A percentile compares a stretch with the other conserved stretches of the same genome.
Conservation (phyloP, 2,329 filamentous ascomycete species). For the Fulvia fulva region DNA sequence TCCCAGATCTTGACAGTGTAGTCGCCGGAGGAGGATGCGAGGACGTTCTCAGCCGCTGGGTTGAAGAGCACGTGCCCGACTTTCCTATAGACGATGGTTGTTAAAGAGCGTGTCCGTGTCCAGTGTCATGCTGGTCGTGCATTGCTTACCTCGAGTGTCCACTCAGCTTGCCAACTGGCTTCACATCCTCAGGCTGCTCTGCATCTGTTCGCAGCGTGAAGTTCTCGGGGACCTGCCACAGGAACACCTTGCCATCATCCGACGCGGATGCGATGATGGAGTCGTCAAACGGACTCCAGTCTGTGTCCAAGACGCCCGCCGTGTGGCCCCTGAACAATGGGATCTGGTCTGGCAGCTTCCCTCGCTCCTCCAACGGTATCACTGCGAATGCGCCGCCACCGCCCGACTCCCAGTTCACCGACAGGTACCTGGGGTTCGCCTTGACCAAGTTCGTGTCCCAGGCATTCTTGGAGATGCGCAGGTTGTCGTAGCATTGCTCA, state of each 20-base stretch:
- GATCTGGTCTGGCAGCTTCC: conserved; percentile 86
- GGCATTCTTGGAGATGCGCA: conserved; percentile 95
- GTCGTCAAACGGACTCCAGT: conserved; percentile 98
- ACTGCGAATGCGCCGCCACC: conserved; percentile 96
- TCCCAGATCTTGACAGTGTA: conserved; percentile 97
- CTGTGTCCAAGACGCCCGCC: conserved; percentile 90
- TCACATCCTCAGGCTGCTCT: conserved; percentile 77
- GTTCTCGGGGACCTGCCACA: conserved; percentile 88
- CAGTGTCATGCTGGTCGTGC: not conserved
- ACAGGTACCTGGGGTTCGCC: conserved; percentile 92
- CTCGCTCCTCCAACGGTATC: conserved; percentile 82
- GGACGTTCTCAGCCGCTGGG: conserved; percentile 88
- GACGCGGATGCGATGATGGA: conserved; percentile 86
- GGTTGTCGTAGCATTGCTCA: conserved; percentile 98
- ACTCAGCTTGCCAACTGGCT: conserved; percentile 73
- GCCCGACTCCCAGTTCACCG: conserved; percentile 97
- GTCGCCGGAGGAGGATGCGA: conserved; percentile 92
- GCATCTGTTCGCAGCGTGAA: conserved; percentile 81
- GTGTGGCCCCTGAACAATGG: conserved; percentile 96
- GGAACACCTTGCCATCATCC: conserved; percentile 92
- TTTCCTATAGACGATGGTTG: conserved; percentile 59
- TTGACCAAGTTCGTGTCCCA: conserved; percentile 99
- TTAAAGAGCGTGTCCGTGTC: not conserved
- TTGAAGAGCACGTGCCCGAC: conserved; percentile 98
- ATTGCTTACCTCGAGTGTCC: conserved; percentile 73